Evolutionary conservation across 2,329 filamentous ascomycete genomes (phyloP).

Genomic region (Myriosclerotinia scirpicola): DNA sequence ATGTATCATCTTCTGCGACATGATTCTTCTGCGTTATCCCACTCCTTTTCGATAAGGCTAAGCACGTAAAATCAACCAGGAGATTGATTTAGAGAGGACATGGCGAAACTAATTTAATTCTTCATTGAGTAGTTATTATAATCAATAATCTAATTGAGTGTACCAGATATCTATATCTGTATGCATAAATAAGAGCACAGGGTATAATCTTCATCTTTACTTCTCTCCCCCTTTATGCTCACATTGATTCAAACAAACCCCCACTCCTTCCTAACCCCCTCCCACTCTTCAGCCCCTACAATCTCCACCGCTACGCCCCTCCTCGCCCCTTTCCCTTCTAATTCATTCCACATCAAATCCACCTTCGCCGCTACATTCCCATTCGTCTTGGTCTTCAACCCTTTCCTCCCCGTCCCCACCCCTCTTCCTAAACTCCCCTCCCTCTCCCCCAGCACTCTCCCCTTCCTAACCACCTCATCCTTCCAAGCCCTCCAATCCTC

Average conservation of each 20-base stretch:
- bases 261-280: constrained; percentile 36
- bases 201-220: constrained; percentile 9
- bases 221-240: not conserved
- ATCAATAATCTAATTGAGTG: not conserved
- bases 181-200: not conserved
- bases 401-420: constrained; percentile 26
- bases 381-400: constrained; percentile 22
- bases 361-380: constrained; percentile 35
- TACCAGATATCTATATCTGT: not conserved
- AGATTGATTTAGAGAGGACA: no score
- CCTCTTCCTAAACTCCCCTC: constrained; percentile 33
- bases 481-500: constrained; percentile 61
- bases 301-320: constrained; percentile 38
- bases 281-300: constrained; percentile 38
- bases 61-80: not conserved
- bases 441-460: constrained; percentile 43
- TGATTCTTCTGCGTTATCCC: no score
- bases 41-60: not conserved
- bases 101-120: not conserved
- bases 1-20: no score
- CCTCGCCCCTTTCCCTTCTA: constrained; percentile 34
- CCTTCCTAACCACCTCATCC: constrained; percentile 55
- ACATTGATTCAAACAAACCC: constrained; percentile 38
- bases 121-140: not conserved
- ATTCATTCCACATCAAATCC: constrained; percentile 34